phyloP scores from a whole-genome alignment of 2,329 filamentous ascomycete genomes.

The Rhynchosporium graminicola region DNA sequence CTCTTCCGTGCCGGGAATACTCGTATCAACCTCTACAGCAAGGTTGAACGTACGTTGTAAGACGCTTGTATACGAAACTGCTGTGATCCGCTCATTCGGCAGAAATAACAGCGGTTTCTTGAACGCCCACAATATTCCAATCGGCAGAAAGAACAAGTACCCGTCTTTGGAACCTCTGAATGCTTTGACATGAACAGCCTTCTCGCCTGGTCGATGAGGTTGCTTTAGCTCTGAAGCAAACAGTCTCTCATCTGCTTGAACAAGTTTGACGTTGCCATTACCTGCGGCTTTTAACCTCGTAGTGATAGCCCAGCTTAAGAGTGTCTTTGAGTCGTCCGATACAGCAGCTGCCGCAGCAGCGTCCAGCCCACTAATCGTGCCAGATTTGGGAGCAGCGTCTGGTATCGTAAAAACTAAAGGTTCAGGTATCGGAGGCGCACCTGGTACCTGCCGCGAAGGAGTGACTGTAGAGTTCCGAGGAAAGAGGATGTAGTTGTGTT shows the following conservation, averaged over 20 bases:
- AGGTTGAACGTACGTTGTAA: conserved; percentile 70
- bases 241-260: conserved; percentile 54
- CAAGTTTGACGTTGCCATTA: conserved; percentile 49
- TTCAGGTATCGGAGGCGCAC: conserved; percentile 46
- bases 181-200: conserved; percentile 65
- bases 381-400: conserved; percentile 60
- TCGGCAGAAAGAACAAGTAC: conserved; percentile 66
- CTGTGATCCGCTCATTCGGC: conserved; percentile 59
- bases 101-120: conserved; percentile 69
- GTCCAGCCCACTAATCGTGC: conserved; percentile 54
- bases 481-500: conserved; percentile 67
- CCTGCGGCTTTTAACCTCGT: conserved; percentile 52
- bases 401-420: conserved; percentile 67
- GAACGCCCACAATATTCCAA: conserved; percentile 69
- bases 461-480: conserved; percentile 55
- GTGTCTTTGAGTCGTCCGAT: conserved; percentile 58
- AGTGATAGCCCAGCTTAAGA: conserved; percentile 63
- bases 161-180: conserved; percentile 70
- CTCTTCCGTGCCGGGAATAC: conserved; percentile 46
- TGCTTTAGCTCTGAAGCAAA: conserved; percentile 60
- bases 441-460: conserved; percentile 48
- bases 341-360: conserved; percentile 53
- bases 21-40: conserved; percentile 56
- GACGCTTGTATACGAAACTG: conserved; percentile 68
- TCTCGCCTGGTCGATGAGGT: conserved; percentile 58